These are phyloP conservation scores for Bidens hawaiensis DNA, from an alignment of 140 eudicot species.

Conservation along the genomic window DNA sequence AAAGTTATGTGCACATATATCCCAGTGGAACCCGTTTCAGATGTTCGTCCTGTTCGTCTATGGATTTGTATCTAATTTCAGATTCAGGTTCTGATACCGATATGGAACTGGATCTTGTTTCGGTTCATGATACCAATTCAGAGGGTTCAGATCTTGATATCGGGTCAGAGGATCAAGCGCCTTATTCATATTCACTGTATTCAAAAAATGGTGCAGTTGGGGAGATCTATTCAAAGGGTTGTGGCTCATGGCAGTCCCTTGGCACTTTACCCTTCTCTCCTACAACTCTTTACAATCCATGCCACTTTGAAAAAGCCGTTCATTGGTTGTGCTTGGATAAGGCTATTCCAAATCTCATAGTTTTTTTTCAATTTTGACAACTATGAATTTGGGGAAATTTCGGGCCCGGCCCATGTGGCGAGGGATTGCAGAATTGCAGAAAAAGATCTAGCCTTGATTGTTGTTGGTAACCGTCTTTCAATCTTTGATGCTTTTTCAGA, in stretches of 20 bases:
- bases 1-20: slow-evolving; percentile 3
- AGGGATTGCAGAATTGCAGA: background rate
- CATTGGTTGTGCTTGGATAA: slow-evolving; percentile 2
- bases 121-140: background rate
- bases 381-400: slow-evolving; percentile 5
- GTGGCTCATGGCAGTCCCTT: slow-evolving; percentile 17
- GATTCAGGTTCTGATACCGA: background rate
- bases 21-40: background rate
- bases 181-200: background rate
- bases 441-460: background rate
- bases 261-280: slow-evolving; percentile 1
- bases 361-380: slow-evolving; percentile 16
- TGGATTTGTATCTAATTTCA: background rate
- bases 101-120: background rate
- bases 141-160: background rate
- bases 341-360: background rate
- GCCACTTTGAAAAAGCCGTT: slow-evolving; percentile 6
- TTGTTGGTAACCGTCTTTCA: background rate
- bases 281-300: background rate
- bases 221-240: slow-evolving; percentile 6
- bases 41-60: background rate
- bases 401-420: background rate
- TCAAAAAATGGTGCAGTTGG: background rate
- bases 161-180: background rate
- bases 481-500: background rate